These are phyloP conservation scores for Evernia prunastri DNA, from an alignment of 495 filamentous ascomycete genomes.

Conservation along the genomic window DNA sequence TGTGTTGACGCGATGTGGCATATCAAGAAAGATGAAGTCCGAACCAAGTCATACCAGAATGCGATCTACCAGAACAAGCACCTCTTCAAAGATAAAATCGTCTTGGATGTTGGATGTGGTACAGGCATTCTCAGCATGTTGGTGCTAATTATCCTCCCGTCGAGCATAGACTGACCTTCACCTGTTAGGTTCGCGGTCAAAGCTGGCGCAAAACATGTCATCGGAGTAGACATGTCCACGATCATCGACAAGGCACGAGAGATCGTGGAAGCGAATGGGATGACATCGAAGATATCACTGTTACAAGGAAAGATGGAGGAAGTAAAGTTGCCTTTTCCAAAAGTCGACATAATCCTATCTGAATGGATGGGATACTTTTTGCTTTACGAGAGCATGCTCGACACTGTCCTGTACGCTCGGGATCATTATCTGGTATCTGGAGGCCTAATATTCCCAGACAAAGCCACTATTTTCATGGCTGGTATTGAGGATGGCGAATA, in stretches of 20 bases:
- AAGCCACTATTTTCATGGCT: conserved; percentile 82
- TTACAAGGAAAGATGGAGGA: conserved; percentile 97
- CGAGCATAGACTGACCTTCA: not conserved
- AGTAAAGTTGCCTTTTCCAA: conserved; percentile 71
- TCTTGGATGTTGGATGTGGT: conserved; percentile 96
- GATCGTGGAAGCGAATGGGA: conserved; percentile 80
- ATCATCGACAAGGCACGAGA: conserved; percentile 93
- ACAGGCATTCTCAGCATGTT: conserved; percentile 85
- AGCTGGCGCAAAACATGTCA: conserved; percentile 88
- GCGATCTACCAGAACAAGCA: conserved; percentile 92
- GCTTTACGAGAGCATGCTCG: conserved; percentile 97
- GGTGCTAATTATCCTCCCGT: conserved; percentile 28
- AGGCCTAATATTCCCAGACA: conserved; percentile 86
- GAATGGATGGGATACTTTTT: conserved; percentile 99
- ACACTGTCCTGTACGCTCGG: conserved; percentile 88
- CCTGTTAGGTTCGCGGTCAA: conserved; percentile 81
- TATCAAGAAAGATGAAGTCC: conserved; percentile 90
- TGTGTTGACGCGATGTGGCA: conserved; percentile 10
- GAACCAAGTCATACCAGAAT: conserved; percentile 91
- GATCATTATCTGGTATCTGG: conserved; percentile 81
- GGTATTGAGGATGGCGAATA: conserved; percentile 84
- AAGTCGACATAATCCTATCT: conserved; percentile 97
- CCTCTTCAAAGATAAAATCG: conserved; percentile 95
- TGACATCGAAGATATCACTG: conserved; percentile 78
- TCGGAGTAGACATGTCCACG: conserved; percentile 94